Base-by-base conservation (phyloP, 2,329 filamentous ascomycete species). In the Colletotrichum musae region DNA sequence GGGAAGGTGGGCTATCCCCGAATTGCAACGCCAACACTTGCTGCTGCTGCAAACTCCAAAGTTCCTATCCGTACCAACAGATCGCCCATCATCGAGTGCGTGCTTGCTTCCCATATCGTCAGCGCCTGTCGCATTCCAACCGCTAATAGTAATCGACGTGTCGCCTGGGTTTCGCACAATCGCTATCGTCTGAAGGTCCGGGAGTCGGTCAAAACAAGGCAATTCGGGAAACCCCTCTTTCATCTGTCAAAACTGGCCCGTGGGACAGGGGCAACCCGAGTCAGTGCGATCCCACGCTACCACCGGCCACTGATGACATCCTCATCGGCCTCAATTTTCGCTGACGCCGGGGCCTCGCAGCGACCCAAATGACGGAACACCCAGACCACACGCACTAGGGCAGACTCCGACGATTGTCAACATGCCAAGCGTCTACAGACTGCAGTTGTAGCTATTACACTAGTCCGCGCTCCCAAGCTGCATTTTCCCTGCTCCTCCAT, bases 211-310 rank as follows among this genome's bases (percentile, higher is more conserved):
- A 60, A 56, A 69, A 52, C 62, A 66, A 57, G 58, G 45, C 58
- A 63, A 47, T 52, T 52, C 6, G 36, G 45, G 41, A 7, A 13
- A 13, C 56, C 45, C 52, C 43, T 47, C 48, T 36, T 51, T 13
- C n/a, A 41, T 36, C 41, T 56, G 50, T 66, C 66, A 57, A 60
- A n/a, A 57, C 28, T 26, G 28, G 32, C 43, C 54, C 21, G 43
- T 56, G 50, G 36, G 26, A 57, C 62, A 60, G 56, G 66, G 62
- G 51, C 50, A 52, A 39, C 62, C 62, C 51, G 63, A 69, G 62
- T 67, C 66, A 66, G 51, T 52, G 56, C 39, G 43, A 66, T 61
- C 54, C 21, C 51, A 60, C 48, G 54, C 54, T 54, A 24, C 32
- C 48, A 58, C 53, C 53, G 28, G 24, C 56, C 26, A 61, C 63